Base-by-base conservation (phyloP, 192 early-diverging fungal species). In the Entomortierella chlamydospora region DNA sequence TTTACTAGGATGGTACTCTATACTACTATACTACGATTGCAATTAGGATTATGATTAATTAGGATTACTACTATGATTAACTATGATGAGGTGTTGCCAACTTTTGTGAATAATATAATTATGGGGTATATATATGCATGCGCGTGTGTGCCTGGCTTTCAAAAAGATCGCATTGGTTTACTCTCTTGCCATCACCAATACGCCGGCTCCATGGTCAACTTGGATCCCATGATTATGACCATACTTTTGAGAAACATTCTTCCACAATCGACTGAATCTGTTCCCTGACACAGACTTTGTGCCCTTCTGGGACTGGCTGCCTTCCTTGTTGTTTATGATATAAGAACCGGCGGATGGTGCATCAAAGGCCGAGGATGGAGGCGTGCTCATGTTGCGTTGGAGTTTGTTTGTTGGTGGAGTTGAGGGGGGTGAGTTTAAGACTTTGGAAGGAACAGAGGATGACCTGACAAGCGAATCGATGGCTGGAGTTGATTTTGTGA, bases 261-360 rank as follows among this genome's bases (percentile, higher is more conserved):
- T 77, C 73, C 73, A 77, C 5, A 77, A 37, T 1, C 66, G 30
- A 31, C 54, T 62, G 26, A 77, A 43, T 26, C 54, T 55, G 51
- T 53, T 55, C 1, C 64, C 64, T 11, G 64, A 56, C 0, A 25
- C n/a, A 42, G 28, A 26, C 37, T 22, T 55, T 55, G 67, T 22
- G 56, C 15, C 15, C 30, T 55, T 37, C 12, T 54, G 17, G 30
- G 34, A 12, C 31, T 50, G 13, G 52, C 37, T 18, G 39, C 51
- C 33, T 2, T 66, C 39, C 31, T 18, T 8, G 31, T 29, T 29
- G 42, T 11, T 11, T 43, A 17, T 8, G 42, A 43, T 17, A 43
- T 17, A 17, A 2, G 70, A 50, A 23, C 6, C 2, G 20, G 37
- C 17, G 10, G 70, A 55, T 23, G 70, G 9, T 0, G 55, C 29